phyloP scores from a whole-genome alignment of 78 protist genomes.

The Reticulomyxa filosa region DNA sequence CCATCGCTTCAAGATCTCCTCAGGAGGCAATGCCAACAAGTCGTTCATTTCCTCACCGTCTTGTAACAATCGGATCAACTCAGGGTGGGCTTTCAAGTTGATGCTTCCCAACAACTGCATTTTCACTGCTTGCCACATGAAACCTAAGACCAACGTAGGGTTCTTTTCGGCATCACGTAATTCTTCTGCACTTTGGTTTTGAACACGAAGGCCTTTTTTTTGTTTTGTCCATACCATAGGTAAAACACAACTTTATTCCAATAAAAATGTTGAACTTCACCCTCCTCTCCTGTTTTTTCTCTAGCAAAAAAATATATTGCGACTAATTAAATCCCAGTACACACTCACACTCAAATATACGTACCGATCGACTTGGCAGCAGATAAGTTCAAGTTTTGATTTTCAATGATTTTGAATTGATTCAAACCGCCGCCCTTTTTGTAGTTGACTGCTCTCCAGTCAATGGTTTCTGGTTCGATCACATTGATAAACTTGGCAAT shows the following conservation, averaged over 20 bases:
- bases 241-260: no score
- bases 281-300: no score
- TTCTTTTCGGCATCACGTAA: not conserved
- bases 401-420: not conserved
- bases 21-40: constrained; percentile 57
- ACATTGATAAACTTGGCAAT: constrained; percentile 39
- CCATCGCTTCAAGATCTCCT: constrained; percentile 17
- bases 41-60: constrained; percentile 67
- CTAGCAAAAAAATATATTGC: no score
- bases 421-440: no score
- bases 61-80: constrained; percentile 56
- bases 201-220: not conserved
- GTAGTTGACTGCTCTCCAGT: no score
- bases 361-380: constrained; percentile 77
- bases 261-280: no score
- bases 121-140: constrained; percentile 70
- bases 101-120: constrained; percentile 48
- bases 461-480: constrained; percentile 29
- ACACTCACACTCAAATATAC: no score
- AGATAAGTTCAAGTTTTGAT: constrained; percentile 30
- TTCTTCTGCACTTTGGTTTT: not conserved
- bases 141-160: constrained; percentile 51
- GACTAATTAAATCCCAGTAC: no score
- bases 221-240: no score
- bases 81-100: constrained; percentile 65